phyloP scores from a whole-genome alignment of 345 rosid genomes.

The Moringa oleifera region DNA sequence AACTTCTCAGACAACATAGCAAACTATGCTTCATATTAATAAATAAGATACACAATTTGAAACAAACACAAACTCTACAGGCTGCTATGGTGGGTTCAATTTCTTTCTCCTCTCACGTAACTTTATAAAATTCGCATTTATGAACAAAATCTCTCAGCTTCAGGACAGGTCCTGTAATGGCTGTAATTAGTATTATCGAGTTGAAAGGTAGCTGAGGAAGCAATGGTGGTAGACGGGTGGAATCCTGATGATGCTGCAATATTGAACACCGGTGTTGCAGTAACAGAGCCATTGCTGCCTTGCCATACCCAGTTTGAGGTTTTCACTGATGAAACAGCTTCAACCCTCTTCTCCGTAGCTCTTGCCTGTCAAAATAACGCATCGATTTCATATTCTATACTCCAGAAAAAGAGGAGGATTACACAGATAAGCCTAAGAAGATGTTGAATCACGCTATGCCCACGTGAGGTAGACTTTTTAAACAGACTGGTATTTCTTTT shows the following conservation, averaged over 20 bases:
- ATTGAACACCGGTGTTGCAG: constrained; percentile 35
- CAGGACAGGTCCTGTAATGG: constrained; percentile 11
- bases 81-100: background rate
- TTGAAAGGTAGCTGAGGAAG: constrained; percentile 28
- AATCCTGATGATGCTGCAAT: constrained; percentile 99
- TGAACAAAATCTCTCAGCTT: background rate
- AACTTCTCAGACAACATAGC: too few relatives aligned
- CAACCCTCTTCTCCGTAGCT: constrained; percentile 37
- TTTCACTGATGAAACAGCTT: constrained; percentile 9
- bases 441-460: too few relatives aligned
- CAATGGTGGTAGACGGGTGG: constrained; percentile 38
- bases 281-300: constrained; percentile 21
- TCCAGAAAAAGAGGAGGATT: too few relatives aligned
- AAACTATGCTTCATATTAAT: too few relatives aligned
- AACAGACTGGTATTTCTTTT: too few relatives aligned
- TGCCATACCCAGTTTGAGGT: constrained; percentile 34
- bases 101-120: constrained; percentile 1
- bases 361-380: constrained; percentile 26
- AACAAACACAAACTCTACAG: background rate
- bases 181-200: background rate
- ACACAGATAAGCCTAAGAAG: too few relatives aligned
- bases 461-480: too few relatives aligned
- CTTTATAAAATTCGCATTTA: background rate
- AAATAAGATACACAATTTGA: background rate
- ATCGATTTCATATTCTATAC: too few relatives aligned